Conservation (phyloP, 2,329 filamentous ascomycete genomes). For the Epicoccum nigrum region DNA sequence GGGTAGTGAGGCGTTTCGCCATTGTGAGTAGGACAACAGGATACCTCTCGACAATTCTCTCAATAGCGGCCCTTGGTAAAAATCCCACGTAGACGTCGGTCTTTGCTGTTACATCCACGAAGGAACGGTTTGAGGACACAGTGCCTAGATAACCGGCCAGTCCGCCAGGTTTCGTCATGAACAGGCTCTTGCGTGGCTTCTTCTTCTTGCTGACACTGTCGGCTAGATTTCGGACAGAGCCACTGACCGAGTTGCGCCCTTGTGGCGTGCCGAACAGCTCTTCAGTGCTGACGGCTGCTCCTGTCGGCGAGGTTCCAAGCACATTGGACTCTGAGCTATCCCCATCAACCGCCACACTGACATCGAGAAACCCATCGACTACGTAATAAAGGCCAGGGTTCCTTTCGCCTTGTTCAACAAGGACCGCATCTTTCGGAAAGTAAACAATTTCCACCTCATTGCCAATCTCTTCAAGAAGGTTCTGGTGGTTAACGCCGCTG, state of each 20-base stretch:
- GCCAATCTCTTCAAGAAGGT: constrained; percentile 78
- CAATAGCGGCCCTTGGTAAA: constrained; percentile 80
- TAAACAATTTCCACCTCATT: constrained; percentile 97
- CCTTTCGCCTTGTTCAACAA: constrained; percentile 96
- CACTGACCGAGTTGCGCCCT: constrained; percentile 33
- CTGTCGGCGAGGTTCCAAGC: constrained; percentile 50
- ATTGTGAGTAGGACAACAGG: constrained; percentile 92
- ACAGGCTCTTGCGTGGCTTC: constrained; percentile 72
- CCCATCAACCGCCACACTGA: constrained; percentile 80
- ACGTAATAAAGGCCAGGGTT: constrained; percentile 97
- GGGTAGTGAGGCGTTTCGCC: constrained; percentile 89
- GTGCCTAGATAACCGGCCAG: constrained; percentile 94
- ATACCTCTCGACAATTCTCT: constrained; percentile 90
- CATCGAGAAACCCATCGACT: constrained; percentile 94
- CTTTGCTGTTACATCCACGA: constrained; percentile 95
- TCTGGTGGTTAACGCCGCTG: constrained; percentile 66
- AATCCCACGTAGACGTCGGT: constrained; percentile 99
- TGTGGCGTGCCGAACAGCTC: constrained; percentile 43
- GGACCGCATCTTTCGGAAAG: constrained; percentile 90
- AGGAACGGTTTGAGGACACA: constrained; percentile 92
- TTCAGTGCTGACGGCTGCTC: constrained; percentile 43
- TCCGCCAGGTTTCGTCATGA: constrained; percentile 91
- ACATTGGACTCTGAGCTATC: constrained; percentile 55
- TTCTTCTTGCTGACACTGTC: constrained; percentile 52
- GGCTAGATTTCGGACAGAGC: constrained; percentile 33